Conservation (phyloP, 176 grass and related monocot genomes). For the Poa annua region DNA sequence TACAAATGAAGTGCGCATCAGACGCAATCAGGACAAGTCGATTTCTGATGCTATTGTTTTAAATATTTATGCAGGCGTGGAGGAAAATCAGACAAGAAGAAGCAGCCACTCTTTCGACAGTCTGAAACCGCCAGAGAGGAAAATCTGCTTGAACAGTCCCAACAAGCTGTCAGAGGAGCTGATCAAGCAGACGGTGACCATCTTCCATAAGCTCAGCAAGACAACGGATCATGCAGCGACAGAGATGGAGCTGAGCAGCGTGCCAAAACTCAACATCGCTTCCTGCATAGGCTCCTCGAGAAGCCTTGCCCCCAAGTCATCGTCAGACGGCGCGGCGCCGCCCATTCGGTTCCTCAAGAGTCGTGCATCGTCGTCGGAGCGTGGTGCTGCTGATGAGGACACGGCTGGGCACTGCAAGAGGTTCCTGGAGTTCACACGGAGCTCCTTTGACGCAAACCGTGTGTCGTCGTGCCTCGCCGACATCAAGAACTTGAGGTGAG, state of each 20-base stretch:
- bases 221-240: slow-evolving; percentile 10
- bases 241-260: slow-evolving; percentile 38
- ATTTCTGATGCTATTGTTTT: not conserved
- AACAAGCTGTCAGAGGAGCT: slow-evolving; percentile 86
- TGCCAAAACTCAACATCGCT: slow-evolving; percentile 55
- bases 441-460: slow-evolving; percentile 62
- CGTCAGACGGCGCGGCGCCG: not conserved
- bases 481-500: slow-evolving; percentile 84
- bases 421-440: slow-evolving; percentile 55
- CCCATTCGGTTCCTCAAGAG: slow-evolving; percentile 42
- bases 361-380: not conserved
- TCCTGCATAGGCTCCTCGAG: slow-evolving; percentile 69
- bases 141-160: slow-evolving; percentile 44
- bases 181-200: slow-evolving; percentile 56
- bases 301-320: slow-evolving; percentile 53
- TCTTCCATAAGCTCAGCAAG: slow-evolving; percentile 80
- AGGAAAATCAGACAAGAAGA: slow-evolving; percentile 38
- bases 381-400: slow-evolving; percentile 8
- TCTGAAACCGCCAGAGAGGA: slow-evolving; percentile 10
- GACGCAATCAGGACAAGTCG: not conserved
- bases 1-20: not conserved
- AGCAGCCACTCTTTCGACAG: slow-evolving; percentile 44
- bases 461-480: slow-evolving; percentile 49
- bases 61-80: slow-evolving; percentile 41
- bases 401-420: slow-evolving; percentile 27